Percentiles rank a stretch among this genome's conserved stretches.
Conservation (phyloP, 2,329 filamentous ascomycete species). For the Madurella mycetomatis region DNA sequence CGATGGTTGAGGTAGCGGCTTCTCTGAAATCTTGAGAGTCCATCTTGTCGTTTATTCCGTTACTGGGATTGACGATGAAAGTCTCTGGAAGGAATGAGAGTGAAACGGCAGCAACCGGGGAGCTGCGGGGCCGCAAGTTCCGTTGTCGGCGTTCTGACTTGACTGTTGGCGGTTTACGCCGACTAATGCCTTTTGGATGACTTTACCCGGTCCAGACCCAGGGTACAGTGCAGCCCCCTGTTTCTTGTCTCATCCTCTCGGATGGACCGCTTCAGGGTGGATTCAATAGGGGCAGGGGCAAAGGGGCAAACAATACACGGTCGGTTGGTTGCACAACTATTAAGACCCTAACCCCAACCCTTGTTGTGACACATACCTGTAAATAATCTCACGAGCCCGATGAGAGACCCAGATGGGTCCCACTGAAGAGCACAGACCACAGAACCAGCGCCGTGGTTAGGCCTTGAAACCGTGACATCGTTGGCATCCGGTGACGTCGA, state of each 20-base stretch:
- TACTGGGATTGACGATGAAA: neutral
- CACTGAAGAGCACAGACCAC: neutral
- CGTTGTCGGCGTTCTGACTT: neutral
- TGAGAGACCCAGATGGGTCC: neutral
- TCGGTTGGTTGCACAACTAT: too few relatives aligned
- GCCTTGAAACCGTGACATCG: neutral
- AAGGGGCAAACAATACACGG: too few relatives aligned
- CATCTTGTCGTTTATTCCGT: constrained; percentile 14
- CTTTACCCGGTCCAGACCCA: neutral
- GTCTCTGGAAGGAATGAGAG: neutral
- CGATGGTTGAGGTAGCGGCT: constrained; percentile 25
- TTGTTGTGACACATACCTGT: too few relatives aligned
- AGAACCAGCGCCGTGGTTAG: too few relatives aligned
- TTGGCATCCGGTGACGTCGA: neutral
- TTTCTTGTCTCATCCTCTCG: too few relatives aligned
- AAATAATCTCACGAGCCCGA: too few relatives aligned
- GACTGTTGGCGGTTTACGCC: too few relatives aligned
- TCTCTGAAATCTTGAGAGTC: constrained; percentile 24
- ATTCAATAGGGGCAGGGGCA: too few relatives aligned
- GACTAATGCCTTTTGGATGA: neutral
- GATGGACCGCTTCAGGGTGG: too few relatives aligned
- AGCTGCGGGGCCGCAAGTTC: neutral
- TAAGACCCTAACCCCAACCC: too few relatives aligned
- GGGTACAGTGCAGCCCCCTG: too few relatives aligned
- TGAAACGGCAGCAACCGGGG: too few relatives aligned